A percentile compares a stretch with the other conserved stretches of the same genome.
phyloP scores from a whole-genome alignment of 441 rosid genomes.

The Corymbia citriodora region DNA sequence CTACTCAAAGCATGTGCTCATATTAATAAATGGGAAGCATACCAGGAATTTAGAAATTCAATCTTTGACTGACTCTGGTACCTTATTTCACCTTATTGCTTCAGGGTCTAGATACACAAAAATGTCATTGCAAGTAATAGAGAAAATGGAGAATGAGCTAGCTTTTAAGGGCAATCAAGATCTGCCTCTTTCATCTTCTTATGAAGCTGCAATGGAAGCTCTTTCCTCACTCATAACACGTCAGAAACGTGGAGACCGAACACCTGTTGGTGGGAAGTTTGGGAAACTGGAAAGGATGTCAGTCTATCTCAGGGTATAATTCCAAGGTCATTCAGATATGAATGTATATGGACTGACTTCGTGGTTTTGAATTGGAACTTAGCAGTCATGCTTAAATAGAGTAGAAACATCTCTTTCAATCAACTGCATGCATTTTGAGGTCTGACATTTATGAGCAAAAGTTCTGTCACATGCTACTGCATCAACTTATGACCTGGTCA shows the following conservation, averaged over 20 bases:
- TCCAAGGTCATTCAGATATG: not conserved
- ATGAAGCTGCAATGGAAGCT: constrained; percentile 82
- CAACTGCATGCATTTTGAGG: not conserved
- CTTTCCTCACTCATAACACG: constrained; percentile 74
- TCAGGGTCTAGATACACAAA: constrained; percentile 38
- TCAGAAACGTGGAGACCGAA: constrained; percentile 47
- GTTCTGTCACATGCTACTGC: not conserved
- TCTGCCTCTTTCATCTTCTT: constrained; percentile 42
- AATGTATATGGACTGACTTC: not conserved
- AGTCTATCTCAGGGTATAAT: constrained; percentile 61
- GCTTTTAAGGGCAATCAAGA: constrained; percentile 30
- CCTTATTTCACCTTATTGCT: constrained; percentile 12
- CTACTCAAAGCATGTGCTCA: not conserved
- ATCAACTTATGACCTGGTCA: not conserved
- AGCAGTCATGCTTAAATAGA: not conserved
- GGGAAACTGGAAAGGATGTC: constrained; percentile 58
- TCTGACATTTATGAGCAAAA: not conserved
- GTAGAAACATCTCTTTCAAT: not conserved
- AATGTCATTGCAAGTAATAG: constrained; percentile 30
- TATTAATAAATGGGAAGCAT: not conserved
- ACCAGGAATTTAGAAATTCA: not conserved
- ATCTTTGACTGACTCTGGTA: not conserved
- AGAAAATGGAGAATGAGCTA: constrained; percentile 19
- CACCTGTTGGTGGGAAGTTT: constrained; percentile 29
- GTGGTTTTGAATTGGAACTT: not conserved